Percentiles rank a stretch among this genome's conserved stretches.
Evolutionary conservation across 1,284 basidiomycete species (phyloP).

Genomic region (Xanthoconium separans): DNA sequence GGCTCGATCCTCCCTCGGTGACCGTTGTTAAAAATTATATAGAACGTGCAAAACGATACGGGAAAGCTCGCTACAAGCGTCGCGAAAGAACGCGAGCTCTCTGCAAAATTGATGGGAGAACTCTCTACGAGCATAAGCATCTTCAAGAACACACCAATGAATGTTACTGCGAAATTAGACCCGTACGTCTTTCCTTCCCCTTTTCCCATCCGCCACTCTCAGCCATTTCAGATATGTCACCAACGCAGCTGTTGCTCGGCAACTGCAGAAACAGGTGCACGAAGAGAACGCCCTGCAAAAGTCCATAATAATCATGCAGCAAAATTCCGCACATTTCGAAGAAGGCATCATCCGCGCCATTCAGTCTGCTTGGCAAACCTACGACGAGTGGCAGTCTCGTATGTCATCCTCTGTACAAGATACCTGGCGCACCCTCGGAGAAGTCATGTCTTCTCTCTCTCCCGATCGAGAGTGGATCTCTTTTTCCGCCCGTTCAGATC

Average conservation of each 20-base stretch:
- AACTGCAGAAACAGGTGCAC: conserved; percentile 92
- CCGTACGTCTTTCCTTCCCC: conserved; percentile 57
- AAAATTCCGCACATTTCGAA: conserved; percentile 97
- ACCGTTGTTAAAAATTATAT: neutral
- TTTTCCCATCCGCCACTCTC: neutral
- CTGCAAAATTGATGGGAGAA: conserved; percentile 85
- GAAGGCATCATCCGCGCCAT: conserved; percentile 94
- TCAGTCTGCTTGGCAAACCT: conserved; percentile 97
- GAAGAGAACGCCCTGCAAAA: conserved; percentile 99
- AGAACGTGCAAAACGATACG: conserved; percentile 98
- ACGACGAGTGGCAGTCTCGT: conserved; percentile 95
- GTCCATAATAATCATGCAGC: conserved; percentile 98
- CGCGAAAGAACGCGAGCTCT: conserved; percentile 92
- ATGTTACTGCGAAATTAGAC: conserved; percentile 79
- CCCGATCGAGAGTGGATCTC: conserved; percentile 98
- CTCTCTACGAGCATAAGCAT: conserved; percentile 85
- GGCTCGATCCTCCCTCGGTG: conserved; percentile 17
- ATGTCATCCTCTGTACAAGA: conserved; percentile 83
- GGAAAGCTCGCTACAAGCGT: conserved; percentile 93
- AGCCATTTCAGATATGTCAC: conserved; percentile 49
- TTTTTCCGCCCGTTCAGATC: conserved; percentile 90
- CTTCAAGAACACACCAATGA: conserved; percentile 95
- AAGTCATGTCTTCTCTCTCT: conserved; percentile 83
- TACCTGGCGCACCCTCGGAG: conserved; percentile 62
- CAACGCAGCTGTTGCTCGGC: conserved; percentile 82